Percentiles rank a stretch among this genome's conserved stretches.
These are phyloP conservation scores for Kitagawia praeruptora DNA, from an alignment of 129 eudicot genomes.

Conservation along the genomic window DNA sequence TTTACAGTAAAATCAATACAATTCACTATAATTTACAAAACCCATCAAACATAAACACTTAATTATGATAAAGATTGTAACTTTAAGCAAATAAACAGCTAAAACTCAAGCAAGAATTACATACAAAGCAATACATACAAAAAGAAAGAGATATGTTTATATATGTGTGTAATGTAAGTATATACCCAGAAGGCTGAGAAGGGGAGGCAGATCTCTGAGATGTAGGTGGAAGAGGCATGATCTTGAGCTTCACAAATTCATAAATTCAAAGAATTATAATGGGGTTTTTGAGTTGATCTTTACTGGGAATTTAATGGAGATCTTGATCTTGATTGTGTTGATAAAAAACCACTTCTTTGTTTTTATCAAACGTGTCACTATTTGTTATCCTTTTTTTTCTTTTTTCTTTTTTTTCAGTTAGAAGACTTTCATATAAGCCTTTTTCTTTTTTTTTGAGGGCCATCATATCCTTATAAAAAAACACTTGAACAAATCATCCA, in stretches of 20 bases:
- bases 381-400: too few relatives aligned
- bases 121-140: background rate
- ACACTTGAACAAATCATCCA: too few relatives aligned
- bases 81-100: background rate
- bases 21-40: background rate
- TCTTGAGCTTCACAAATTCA: background rate
- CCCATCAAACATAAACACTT: background rate
- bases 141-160: background rate
- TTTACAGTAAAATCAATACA: background rate
- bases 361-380: background rate
- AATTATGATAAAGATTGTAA: background rate
- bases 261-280: background rate
- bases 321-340: background rate
- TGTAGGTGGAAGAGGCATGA: constrained; percentile 63
- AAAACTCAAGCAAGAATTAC: background rate
- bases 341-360: background rate
- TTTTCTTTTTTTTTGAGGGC: too few relatives aligned
- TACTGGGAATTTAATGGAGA: background rate
- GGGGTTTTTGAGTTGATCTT: background rate
- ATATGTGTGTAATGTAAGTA: background rate
- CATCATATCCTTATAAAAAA: too few relatives aligned
- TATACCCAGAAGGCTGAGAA: constrained; percentile 93
- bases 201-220: constrained; percentile 80
- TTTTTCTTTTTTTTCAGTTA: too few relatives aligned
- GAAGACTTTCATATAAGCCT: too few relatives aligned